Percentiles rank a stretch among this genome's conserved stretches.
phyloP scores from a whole-genome alignment of 2,329 filamentous ascomycete species.

The Fusarium poae region DNA sequence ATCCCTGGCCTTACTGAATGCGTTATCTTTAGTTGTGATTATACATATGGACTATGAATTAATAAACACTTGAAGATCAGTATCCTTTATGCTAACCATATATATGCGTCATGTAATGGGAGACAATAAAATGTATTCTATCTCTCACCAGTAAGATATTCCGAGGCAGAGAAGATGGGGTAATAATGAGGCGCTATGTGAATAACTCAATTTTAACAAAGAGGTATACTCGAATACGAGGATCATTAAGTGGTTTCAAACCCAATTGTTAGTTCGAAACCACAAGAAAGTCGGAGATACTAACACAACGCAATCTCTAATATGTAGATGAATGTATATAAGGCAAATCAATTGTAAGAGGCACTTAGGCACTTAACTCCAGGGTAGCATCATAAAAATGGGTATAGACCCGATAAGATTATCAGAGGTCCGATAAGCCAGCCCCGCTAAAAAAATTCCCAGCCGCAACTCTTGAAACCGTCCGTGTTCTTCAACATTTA shows the following conservation, averaged over 20 bases:
- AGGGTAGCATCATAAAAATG: neutral
- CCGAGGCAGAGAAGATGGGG: no score
- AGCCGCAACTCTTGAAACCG: constrained; percentile 12
- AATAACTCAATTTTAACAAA: no score
- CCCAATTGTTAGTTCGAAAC: no score
- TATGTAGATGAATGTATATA: no score
- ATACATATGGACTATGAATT: neutral
- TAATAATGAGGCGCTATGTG: no score
- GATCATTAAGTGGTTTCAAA: no score
- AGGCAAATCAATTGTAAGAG: neutral
- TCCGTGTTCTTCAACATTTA: constrained; percentile 8
- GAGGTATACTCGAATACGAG: no score
- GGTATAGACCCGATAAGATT: constrained; percentile 31
- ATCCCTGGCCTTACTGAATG: neutral
- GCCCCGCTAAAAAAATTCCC: constrained; percentile 51
- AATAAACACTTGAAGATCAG: no score
- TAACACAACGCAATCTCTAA: no score
- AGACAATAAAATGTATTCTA: neutral
- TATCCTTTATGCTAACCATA: neutral
- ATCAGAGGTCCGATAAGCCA: constrained; percentile 40
- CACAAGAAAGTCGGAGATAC: no score
- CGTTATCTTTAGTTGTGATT: neutral
- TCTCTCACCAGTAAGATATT: neutral
- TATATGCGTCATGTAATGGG: neutral
- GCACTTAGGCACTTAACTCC: neutral